phyloP scores from a whole-genome alignment of 2,329 filamentous ascomycete species.

The Botrytis aclada region DNA sequence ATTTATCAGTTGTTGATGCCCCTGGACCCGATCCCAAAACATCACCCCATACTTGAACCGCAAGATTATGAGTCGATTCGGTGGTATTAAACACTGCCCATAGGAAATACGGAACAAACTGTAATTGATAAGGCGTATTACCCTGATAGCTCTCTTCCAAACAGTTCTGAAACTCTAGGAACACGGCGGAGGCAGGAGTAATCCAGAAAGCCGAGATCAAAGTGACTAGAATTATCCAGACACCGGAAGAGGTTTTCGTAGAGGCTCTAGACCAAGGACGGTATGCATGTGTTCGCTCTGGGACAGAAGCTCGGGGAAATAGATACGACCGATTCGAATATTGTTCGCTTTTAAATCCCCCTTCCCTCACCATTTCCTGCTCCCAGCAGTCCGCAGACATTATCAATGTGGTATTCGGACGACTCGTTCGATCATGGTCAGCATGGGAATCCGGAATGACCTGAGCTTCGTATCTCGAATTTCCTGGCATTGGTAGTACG shows the following conservation, averaged over 20 bases:
- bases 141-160: constrained; percentile 60
- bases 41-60: constrained; percentile 84
- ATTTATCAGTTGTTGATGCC: constrained; percentile 48
- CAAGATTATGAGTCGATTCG: constrained; percentile 61
- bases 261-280: background rate
- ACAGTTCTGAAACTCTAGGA: constrained; percentile 82
- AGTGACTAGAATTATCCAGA: constrained; percentile 27
- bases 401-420: constrained; percentile 24
- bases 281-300: background rate
- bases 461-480: constrained; percentile 26
- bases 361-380: constrained; percentile 16
- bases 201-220: constrained; percentile 31
- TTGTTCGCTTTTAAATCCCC: background rate
- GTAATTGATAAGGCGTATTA: constrained; percentile 58
- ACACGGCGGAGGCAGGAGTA: constrained; percentile 56
- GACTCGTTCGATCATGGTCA: constrained; percentile 27
- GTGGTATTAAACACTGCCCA: constrained; percentile 69
- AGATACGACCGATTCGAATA: background rate
- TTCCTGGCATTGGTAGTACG: constrained; percentile 31
- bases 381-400: constrained; percentile 29
- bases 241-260: constrained; percentile 17
- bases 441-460: constrained; percentile 27
- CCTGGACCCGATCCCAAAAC: constrained; percentile 64
- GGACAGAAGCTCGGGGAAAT: background rate
- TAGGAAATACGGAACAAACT: constrained; percentile 75